Conservation (phyloP, 2,329 filamentous ascomycete genomes). For the Fusarium papillatum region DNA sequence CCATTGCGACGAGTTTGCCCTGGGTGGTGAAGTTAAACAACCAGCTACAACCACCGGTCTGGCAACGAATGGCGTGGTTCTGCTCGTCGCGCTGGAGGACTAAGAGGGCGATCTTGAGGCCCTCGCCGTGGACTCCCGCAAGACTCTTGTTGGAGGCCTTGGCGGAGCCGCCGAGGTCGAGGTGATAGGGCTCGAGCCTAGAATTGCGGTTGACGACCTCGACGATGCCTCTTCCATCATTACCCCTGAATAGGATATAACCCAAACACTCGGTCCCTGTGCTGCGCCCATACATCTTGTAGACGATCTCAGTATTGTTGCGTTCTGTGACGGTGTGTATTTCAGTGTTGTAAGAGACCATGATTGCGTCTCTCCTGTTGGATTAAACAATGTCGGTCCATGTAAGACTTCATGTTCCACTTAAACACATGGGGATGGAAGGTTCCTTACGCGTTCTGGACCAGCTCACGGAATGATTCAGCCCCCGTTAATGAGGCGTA, state of each 20-base stretch:
- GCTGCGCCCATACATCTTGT: slow-evolving; percentile 29
- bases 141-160: slow-evolving; percentile 38
- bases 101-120: slow-evolving; percentile 48
- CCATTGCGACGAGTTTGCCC: slow-evolving; percentile 32
- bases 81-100: slow-evolving; percentile 43
- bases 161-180: slow-evolving; percentile 46
- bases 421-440: not conserved
- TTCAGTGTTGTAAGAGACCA: slow-evolving; percentile 38
- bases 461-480: slow-evolving; percentile 50
- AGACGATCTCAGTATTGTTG: slow-evolving; percentile 45
- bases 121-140: slow-evolving; percentile 48
- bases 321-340: slow-evolving; percentile 37
- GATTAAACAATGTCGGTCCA: not conserved
- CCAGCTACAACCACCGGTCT: slow-evolving; percentile 44
- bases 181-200: slow-evolving; percentile 46
- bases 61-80: slow-evolving; percentile 45
- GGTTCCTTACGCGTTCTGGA: slow-evolving; percentile 48
- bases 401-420: not conserved
- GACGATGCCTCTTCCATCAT: slow-evolving; percentile 40
- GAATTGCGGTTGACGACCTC: slow-evolving; percentile 47
- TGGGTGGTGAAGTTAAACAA: slow-evolving; percentile 47
- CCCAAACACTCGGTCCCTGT: slow-evolving; percentile 41
- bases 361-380: slow-evolving; percentile 47
- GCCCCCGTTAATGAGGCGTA: slow-evolving; percentile 27
- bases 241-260: slow-evolving; percentile 46